Percentiles rank a stretch among this genome's conserved stretches.
Conservation (phyloP, 768 basidiomycete genomes). For the Tephrocybe rancida region DNA sequence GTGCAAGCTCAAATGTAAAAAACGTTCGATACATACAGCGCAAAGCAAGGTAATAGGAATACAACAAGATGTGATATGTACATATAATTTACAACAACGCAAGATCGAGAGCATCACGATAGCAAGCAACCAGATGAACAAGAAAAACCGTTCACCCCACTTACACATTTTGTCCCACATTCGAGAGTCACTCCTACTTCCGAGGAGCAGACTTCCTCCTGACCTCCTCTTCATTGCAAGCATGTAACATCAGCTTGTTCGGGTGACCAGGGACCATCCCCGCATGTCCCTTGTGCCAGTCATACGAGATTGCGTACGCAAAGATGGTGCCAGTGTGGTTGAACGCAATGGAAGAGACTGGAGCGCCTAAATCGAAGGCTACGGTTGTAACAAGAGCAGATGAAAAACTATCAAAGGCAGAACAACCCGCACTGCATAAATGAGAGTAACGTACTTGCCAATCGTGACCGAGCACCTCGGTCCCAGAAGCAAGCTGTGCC, state of each 20-base stretch:
- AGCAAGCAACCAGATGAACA: too few relatives aligned
- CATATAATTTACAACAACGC: too few relatives aligned
- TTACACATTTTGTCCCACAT: too few relatives aligned
- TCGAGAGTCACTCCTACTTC: too few relatives aligned
- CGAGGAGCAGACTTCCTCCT: constrained; percentile 52
- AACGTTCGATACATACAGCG: too few relatives aligned
- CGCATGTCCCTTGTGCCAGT: constrained; percentile 90
- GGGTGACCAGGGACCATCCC: constrained; percentile 73
- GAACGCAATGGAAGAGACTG: constrained; percentile 82
- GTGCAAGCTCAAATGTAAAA: too few relatives aligned
- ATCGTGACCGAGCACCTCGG: constrained; percentile 83
- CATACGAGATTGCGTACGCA: constrained; percentile 90
- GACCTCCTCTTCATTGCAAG: constrained; percentile 85
- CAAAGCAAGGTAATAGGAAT: too few relatives aligned
- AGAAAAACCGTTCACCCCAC: too few relatives aligned
- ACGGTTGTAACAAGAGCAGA: not conserved
- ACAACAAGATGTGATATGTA: too few relatives aligned
- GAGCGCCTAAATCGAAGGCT: constrained; percentile 78
- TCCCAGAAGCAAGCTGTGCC: constrained; percentile 94
- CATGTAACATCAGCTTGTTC: constrained; percentile 84
- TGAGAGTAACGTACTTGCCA: constrained; percentile 70
- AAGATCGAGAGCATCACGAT: too few relatives aligned
- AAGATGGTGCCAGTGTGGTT: constrained; percentile 87
- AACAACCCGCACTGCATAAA: not conserved
- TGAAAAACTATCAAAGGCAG: not conserved